Evolutionary conservation across 495 filamentous ascomycete species (phyloP).

Genomic region (Neurospora sp.): DNA sequence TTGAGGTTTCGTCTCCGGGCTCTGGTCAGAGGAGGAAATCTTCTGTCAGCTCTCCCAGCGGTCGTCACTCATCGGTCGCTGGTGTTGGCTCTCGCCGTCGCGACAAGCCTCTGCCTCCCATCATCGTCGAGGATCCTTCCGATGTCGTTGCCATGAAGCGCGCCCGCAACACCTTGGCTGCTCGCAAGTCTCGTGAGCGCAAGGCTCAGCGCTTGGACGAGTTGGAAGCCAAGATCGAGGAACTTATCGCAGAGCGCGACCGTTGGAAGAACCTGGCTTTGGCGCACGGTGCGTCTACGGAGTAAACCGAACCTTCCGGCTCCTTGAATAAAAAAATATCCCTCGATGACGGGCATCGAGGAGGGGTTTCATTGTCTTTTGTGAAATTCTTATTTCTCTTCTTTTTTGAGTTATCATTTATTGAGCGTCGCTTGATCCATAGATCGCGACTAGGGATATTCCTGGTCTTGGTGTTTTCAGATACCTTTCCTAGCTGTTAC

Average conservation of each 20-base stretch:
- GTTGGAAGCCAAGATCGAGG: conserved; percentile 45
- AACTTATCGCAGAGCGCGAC: conserved; percentile 41
- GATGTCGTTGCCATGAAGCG: conserved; percentile 77
- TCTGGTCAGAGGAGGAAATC: conserved; percentile 31
- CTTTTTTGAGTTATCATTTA: conserved; percentile 4
- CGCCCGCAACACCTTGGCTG: conserved; percentile 89
- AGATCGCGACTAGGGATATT: background rate
- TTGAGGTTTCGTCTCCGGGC: conserved; percentile 24
- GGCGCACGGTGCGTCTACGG: conserved; percentile 21
- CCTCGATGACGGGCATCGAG: conserved; percentile 19
- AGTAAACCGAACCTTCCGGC: conserved; percentile 22
- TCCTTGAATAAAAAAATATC: conserved; percentile 20
- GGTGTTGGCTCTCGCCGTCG: conserved; percentile 62
- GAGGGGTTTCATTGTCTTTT: conserved; percentile 18
- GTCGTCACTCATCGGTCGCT: conserved; percentile 56
- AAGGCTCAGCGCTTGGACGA: conserved; percentile 61
- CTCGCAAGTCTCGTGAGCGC: conserved; percentile 84
- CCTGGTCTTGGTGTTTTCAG: background rate
- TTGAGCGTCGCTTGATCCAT: background rate
- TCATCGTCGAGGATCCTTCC: conserved; percentile 61
- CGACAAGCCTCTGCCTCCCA: conserved; percentile 71
- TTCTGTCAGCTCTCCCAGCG: conserved; percentile 34
- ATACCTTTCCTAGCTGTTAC: background rate
- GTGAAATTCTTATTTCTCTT: conserved; percentile 9
- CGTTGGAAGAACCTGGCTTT: conserved; percentile 51